These are phyloP conservation scores for Bathelium albidoporum DNA, from an alignment of 495 filamentous ascomycete species.

Conservation along the genomic window DNA sequence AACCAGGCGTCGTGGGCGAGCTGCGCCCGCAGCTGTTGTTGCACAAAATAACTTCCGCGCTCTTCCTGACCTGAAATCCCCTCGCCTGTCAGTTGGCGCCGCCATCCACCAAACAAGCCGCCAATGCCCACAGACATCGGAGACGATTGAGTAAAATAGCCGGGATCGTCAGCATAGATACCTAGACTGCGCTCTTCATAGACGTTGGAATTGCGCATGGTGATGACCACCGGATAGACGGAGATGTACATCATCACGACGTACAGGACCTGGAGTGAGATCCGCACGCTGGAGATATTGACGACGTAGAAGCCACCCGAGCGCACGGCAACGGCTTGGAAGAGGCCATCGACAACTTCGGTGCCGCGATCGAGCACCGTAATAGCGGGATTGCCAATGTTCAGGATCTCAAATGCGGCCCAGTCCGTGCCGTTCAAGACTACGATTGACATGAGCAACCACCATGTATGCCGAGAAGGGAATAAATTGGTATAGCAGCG, in stretches of 20 bases:
- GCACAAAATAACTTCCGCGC: conserved; percentile 44
- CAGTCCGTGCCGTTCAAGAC: conserved; percentile 73
- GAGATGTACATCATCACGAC: conserved; percentile 88
- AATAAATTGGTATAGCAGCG: conserved; percentile 80
- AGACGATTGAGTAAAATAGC: conserved; percentile 7
- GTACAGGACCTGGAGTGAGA: conserved; percentile 69
- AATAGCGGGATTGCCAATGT: conserved; percentile 60
- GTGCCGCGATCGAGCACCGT: conserved; percentile 30
- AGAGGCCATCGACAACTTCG: conserved; percentile 66
- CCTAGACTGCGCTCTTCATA: conserved; percentile 54
- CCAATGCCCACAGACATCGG: conserved; percentile 6
- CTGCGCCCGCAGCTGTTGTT: conserved; percentile 66
- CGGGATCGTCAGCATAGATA: conserved; percentile 47
- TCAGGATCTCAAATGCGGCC: conserved; percentile 68
- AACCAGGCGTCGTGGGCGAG: conserved; percentile 83
- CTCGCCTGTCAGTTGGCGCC: conserved; percentile 23
- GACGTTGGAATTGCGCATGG: conserved; percentile 36
- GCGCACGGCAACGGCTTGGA: conserved; percentile 75
- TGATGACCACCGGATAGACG: conserved; percentile 54
- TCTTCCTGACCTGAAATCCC: conserved; percentile 21
- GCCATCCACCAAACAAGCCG: conserved; percentile 19
- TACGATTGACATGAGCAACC: conserved; percentile 62
- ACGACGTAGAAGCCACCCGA: conserved; percentile 80
- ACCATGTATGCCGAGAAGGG: conserved; percentile 67
- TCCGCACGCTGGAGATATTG: conserved; percentile 55